Base-by-base conservation (phyloP, 495 filamentous ascomycete species). In the Tricharina praecox region DNA sequence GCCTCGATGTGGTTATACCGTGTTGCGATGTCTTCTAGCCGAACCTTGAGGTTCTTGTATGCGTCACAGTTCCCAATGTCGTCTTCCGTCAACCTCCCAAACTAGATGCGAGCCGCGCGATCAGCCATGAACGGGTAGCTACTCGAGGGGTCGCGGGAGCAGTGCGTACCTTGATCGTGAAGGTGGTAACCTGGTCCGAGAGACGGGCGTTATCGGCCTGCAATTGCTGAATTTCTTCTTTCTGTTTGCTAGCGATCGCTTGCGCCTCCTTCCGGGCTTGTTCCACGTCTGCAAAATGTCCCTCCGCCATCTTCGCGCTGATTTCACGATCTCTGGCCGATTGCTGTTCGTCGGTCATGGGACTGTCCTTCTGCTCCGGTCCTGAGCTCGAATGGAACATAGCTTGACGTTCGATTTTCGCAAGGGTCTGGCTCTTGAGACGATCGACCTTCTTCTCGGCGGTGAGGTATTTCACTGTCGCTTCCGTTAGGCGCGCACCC, bases 391-490 rank as follows among this genome's bases (percentile, higher is more conserved):
- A 71, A 51, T 64, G 72, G 16, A 68, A 70, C 49, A 88, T 75
- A 16, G 84, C 85, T 63, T 94, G 84, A 53, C 81, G 82, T 60
- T 96, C 92, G 47, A 96, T 66, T 58, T 93, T 95, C 46, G 82
- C 79, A n/a, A 93, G 83, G 37, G 87, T 82, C 40, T 79, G 65
- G 57, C 88, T 95, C 60, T 79, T 82, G 4, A 78, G 76, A 26
- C 90, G 77, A 61, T 97, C 90, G 13, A 95, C 70, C 62, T 82
- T 85, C 66, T 88, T 88, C 59, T 96, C 90, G 2, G 90, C 90
- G 49, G 86, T 79, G 73, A 95, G 82, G 53, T 92, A 94, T 45
- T 90, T 78, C 30, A 88, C 67, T 2, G 85, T 88, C 3, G 90
- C 88, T 44, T 70, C 75, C 51, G 93, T 85, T 9, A 94, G 68